Evolutionary conservation across 768 basidiomycete species (phyloP).

Genomic region (Pisolithus microcarpus): DNA sequence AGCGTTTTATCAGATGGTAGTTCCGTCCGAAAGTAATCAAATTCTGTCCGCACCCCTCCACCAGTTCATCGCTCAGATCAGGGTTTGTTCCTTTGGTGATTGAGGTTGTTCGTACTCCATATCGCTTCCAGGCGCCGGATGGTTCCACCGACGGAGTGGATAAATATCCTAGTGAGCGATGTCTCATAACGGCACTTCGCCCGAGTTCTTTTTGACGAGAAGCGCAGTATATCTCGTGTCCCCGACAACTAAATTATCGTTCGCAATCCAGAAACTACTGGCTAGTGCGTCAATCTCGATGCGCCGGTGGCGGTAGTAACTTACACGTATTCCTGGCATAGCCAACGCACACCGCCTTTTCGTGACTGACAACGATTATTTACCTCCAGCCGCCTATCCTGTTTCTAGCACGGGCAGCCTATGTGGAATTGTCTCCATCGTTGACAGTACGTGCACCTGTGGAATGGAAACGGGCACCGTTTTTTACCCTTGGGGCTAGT

Average conservation of each 20-base stretch:
- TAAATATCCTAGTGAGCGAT: conserved; percentile 58
- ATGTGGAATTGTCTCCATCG: conserved; percentile 73
- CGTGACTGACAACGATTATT: conserved; percentile 54
- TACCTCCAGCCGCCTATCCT: conserved; percentile 40
- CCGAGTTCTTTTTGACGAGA: background rate
- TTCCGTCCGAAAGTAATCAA: conserved; percentile 74
- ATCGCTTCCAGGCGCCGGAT: conserved; percentile 44
- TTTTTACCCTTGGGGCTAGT: conserved; percentile 34
- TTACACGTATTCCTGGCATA: conserved; percentile 19
- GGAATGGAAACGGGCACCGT: background rate
- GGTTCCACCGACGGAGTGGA: conserved; percentile 78
- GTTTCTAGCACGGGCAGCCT: conserved; percentile 39
- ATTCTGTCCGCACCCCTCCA: conserved; percentile 63
- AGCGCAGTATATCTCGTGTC: conserved; percentile 65
- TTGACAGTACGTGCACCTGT: conserved; percentile 53
- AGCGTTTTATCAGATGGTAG: conserved; percentile 49
- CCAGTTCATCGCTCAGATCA: conserved; percentile 65
- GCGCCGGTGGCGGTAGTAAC: background rate
- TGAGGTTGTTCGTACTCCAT: background rate
- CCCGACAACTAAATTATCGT: conserved; percentile 54
- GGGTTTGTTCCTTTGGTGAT: conserved; percentile 35
- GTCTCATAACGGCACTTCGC: background rate
- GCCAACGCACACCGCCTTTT: conserved; percentile 78
- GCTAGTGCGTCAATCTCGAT: conserved; percentile 50
- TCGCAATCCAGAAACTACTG: conserved; percentile 73